Conservation (phyloP, 805 yeast genomes). For the Yarrowia bubula region DNA sequence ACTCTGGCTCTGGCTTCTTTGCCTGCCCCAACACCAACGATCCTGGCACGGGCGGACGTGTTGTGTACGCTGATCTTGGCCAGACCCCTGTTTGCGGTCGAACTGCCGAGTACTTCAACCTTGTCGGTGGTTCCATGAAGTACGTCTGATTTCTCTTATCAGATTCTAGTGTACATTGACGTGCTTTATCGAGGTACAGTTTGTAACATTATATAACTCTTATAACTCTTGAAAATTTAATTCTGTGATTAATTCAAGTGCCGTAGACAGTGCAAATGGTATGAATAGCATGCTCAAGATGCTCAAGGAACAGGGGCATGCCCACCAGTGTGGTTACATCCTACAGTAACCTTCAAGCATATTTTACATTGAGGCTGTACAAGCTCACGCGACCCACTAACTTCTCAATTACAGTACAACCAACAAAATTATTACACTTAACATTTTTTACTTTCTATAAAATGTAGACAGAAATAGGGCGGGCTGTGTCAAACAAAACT, state of each 20-base stretch:
- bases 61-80: slow-evolving; percentile 11
- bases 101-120: slow-evolving; percentile 21
- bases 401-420: background rate
- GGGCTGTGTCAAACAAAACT: background rate
- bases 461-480: slow-evolving; percentile 13
- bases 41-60: background rate
- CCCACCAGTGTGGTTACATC: no score
- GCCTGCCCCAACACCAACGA: slow-evolving; percentile 15
- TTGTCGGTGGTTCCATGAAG: slow-evolving; percentile 6
- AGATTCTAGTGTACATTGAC: background rate
- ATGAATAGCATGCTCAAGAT: no score
- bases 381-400: no score
- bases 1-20: slow-evolving; percentile 13
- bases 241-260: background rate
- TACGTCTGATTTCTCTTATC: background rate
- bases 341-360: no score
- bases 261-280: no score
- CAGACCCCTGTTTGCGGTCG: slow-evolving; percentile 18
- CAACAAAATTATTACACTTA: background rate
- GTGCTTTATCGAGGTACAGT: background rate
- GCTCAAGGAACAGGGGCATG: no score
- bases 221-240: background rate
- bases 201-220: slow-evolving; percentile 6
- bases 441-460: background rate
- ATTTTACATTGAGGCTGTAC: no score